Evolutionary conservation across 768 basidiomycete genomes (phyloP), one percentile per base, ranked within the genome.

Genomic region (Dioszegia crocea): DNA sequence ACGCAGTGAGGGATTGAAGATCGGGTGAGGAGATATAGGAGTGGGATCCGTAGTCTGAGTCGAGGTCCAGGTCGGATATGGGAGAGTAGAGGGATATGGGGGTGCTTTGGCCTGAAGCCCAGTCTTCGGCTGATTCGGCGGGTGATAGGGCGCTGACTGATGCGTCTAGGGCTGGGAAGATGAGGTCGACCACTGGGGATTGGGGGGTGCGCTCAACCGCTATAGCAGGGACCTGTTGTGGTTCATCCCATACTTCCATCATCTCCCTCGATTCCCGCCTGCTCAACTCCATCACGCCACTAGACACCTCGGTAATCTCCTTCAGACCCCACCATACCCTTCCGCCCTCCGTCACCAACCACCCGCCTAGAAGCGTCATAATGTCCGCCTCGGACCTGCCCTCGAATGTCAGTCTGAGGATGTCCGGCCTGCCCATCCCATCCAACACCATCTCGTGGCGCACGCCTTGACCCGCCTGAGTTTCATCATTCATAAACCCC

Each of bases 301-400:
- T 21, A 12, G 24, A 6, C 19, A 56, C 47, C 23, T 43, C 51
- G 14, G 14, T 39, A n/a, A 53, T 53, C 36, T 53, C 51, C 24
- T 17, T 53, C 10, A 53, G 16, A 40, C 51, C 44, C 41, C 54
- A 56, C 54, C 54, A 57, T 10, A 19, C 21, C 38, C 56, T 40
- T 21, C 45, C 47, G 11, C 33, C 47, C 26, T 49, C 56, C 33
- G 48, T 36, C 12, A 41, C 55, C 33, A 72, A 36, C 43, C 58
- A 65, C 29, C 67, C 70, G 2, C 63, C 67, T 1, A 72, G 51
- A 1, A 72, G 21, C 12, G 19, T 31, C 30, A 33, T 50, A 9
- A 72, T 56, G 39, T 72, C 67, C 36, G 9, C n/a, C 10, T 60
- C 55, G 4, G 70, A 72, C 31, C 70, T 44, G 21, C 60, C 53